These are phyloP conservation scores for Hypoxylon fragiforme DNA, from an alignment of 495 filamentous ascomycete species.

Conservation along the genomic window DNA sequence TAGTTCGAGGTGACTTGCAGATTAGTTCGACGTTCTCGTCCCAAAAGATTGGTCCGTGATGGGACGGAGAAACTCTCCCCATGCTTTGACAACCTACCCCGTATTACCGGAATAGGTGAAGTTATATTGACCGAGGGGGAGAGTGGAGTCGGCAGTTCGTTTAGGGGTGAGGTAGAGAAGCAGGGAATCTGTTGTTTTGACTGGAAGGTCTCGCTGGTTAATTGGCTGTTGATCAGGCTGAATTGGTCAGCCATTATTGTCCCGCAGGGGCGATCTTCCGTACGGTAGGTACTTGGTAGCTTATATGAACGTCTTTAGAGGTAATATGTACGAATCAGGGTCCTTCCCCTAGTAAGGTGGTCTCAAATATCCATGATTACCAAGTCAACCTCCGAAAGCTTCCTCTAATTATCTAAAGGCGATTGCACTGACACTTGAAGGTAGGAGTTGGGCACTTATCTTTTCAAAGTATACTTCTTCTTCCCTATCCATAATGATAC, in stretches of 20 bases:
- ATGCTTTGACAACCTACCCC: neutral
- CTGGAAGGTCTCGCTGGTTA: neutral
- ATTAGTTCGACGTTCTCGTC: neutral
- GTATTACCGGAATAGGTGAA: neutral
- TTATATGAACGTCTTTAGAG: neutral
- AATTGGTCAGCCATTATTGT: neutral
- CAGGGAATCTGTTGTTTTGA: neutral
- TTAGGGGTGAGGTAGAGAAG: neutral
- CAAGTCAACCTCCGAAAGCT: too few species aligned
- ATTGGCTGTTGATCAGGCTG: slow-evolving; percentile 1
- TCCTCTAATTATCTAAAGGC: too few species aligned
- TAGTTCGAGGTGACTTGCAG: neutral
- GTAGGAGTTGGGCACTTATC: too few species aligned
- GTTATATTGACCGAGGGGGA: neutral
- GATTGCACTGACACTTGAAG: too few species aligned
- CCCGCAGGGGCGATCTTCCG: neutral
- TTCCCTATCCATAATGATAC: too few species aligned
- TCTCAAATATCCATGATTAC: too few species aligned
- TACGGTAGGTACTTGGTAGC: neutral
- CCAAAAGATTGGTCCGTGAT: neutral
- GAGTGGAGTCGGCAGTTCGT: neutral
- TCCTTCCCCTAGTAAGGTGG: neutral
- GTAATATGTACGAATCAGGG: neutral
- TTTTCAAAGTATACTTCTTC: too few species aligned
- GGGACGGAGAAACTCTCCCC: neutral